Evolutionary conservation across 345 rosid species (phyloP), one percentile per base, ranked within the genome.

Genomic region (Brassica nigra): DNA sequence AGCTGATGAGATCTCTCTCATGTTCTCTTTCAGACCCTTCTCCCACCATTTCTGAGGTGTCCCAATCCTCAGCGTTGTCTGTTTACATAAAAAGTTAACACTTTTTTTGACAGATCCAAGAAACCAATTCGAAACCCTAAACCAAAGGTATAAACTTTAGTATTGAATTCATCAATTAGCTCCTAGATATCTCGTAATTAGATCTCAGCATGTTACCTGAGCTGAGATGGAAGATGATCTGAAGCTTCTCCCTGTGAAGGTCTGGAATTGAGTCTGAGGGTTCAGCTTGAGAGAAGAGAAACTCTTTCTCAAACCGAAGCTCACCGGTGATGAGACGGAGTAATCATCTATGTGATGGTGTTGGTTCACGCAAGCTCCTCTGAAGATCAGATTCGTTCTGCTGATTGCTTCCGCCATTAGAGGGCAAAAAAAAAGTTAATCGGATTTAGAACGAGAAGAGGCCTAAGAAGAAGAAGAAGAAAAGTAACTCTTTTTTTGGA

Each of bases 41-140:
- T 88, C 89, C 99, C 99, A 95, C 98, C 99, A 95, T 44, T 82
- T 90, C 27, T 81, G 90, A 16, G 76, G 75, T 42, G 76, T 91
- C 33, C 93, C 91, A 70, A 95, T 85, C 73, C 85, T 81, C 9
- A 89, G 74, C 2, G 87, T 87, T 10, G 80, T 86, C 90, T 88
- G 84, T 5, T 11, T 7, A 16, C 10, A 62, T 18, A 55, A 54
- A 18, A 1, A 18, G 8, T 36, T 36, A 36, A 52, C 28, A 52
- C 20, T 52, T 52, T 49, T 49, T 52, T 52, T 3, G 3, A 54
- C 16, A 34, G 44, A 71, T 71, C 74, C 71, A 71, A 52, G 4
- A 52, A 52, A 47, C 6, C 16, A 1, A 49, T 4, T 12, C 15
- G 57, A 49, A 49, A 47, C 54, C 54, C 54, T 47, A 47, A 12